Evolutionary conservation across 2,329 filamentous ascomycete species (phyloP).

Genomic region (Berkeleyomyces rouxiae): DNA sequence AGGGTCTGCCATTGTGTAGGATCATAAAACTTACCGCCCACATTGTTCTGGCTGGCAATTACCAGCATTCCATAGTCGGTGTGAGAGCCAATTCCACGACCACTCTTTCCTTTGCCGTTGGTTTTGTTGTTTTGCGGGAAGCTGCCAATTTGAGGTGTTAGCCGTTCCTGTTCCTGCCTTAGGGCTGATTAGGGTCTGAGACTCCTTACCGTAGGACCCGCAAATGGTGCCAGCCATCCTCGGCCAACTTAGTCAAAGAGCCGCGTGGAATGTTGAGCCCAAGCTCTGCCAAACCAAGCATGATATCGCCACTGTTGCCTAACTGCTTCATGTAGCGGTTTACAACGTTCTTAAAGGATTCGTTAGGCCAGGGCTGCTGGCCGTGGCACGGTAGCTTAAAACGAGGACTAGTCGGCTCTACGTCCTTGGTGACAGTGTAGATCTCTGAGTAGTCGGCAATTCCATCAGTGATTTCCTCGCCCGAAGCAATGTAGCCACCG

Average conservation of each 20-base stretch:
- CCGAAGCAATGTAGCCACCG: conserved; percentile 32
- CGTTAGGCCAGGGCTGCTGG: conserved; percentile 31
- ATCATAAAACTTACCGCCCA: conserved; percentile 24
- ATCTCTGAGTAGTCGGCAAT: conserved; percentile 36
- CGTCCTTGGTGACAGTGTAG: conserved; percentile 34
- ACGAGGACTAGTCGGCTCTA: conserved; percentile 23
- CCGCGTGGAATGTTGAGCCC: conserved; percentile 26
- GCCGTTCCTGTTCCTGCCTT: neutral
- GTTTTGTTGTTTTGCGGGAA: conserved; percentile 21
- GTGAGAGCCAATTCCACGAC: conserved; percentile 34
- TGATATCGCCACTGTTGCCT: conserved; percentile 25
- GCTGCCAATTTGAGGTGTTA: conserved; percentile 14
- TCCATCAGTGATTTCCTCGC: conserved; percentile 31
- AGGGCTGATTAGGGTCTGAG: neutral
- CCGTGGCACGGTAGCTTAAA: conserved; percentile 35
- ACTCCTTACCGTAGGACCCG: conserved; percentile 26
- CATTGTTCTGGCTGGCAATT: conserved; percentile 32
- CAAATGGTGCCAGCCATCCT: conserved; percentile 36
- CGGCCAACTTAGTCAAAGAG: conserved; percentile 25
- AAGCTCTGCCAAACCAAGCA: conserved; percentile 30
- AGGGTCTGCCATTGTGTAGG: neutral
- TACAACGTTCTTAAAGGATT: conserved; percentile 25
- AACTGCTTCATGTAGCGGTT: conserved; percentile 26
- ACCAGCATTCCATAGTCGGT: conserved; percentile 36
- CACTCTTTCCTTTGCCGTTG: conserved; percentile 32